Evolutionary conservation across 371 early-diverging fungal genomes (phyloP).

Genomic region (Batkoa obscura): DNA sequence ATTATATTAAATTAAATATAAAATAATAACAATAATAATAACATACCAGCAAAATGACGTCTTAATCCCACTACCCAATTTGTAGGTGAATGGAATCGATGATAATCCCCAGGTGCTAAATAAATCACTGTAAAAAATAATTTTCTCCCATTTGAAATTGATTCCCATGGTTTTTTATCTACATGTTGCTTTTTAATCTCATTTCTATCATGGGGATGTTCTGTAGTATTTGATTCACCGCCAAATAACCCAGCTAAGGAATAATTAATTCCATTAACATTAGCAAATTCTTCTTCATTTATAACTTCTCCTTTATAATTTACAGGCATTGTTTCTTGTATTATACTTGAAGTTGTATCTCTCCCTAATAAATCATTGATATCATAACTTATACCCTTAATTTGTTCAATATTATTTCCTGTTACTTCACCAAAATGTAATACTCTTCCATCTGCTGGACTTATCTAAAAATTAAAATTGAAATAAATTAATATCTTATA

Average conservation of each 20-base stretch:
- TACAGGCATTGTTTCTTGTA: conserved; percentile 8
- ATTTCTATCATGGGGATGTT: conserved; percentile 9
- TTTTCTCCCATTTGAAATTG: conserved; percentile 28
- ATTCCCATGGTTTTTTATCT: conserved; percentile 1
- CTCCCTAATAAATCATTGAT: conserved; percentile 70
- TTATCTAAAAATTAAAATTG: conserved; percentile 21
- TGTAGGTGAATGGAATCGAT: conserved; percentile 92
- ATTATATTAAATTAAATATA: neutral
- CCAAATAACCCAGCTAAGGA: conserved; percentile 69
- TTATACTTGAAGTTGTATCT: neutral
- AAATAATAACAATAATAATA: neutral
- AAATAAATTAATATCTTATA: neutral
- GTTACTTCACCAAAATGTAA: conserved; percentile 74
- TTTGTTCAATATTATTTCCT: conserved; percentile 61
- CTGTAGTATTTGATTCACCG: conserved; percentile 12
- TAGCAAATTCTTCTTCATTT: conserved; percentile 54
- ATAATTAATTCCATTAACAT: conserved; percentile 83
- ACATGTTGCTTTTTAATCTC: neutral
- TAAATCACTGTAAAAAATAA: conserved; percentile 84
- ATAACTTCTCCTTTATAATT: conserved; percentile 20
- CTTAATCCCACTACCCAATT: conserved; percentile 76
- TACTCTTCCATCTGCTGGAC: conserved; percentile 80
- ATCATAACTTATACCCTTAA: conserved; percentile 83
- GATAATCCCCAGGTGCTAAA: conserved; percentile 94
- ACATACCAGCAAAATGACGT: conserved; percentile 66